Percentiles rank a stretch among this genome's conserved stretches.
phyloP scores from a whole-genome alignment of 176 grass and related monocot species.

The Bolboschoenus planiculmis region DNA sequence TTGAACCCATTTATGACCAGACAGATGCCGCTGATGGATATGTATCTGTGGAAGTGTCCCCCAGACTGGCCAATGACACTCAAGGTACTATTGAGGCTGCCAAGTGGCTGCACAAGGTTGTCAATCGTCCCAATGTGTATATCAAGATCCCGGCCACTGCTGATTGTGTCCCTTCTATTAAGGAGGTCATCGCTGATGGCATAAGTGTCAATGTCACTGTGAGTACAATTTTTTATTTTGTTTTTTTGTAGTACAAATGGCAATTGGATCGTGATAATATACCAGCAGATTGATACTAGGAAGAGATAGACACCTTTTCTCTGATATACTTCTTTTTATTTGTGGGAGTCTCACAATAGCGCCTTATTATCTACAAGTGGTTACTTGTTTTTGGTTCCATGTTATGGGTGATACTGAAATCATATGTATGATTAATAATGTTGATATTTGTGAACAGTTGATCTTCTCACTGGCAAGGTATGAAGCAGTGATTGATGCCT shows the following conservation, averaged over 20 bases:
- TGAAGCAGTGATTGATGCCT: constrained; percentile 96
- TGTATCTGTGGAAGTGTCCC: constrained; percentile 95
- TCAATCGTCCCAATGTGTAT: constrained; percentile 81
- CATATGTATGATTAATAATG: not conserved
- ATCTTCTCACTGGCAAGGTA: constrained; percentile 96
- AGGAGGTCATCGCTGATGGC: constrained; percentile 77
- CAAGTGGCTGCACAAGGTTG: constrained; percentile 87
- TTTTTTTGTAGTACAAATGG: not conserved
- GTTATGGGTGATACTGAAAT: too few relatives aligned
- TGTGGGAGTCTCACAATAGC: not conserved
- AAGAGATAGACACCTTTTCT: not conserved
- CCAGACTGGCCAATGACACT: constrained; percentile 90
- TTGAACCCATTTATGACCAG: constrained; percentile 80
- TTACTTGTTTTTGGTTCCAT: not conserved
- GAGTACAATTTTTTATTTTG: constrained; percentile 29
- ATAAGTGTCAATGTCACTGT: constrained; percentile 99
- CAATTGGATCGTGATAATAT: not conserved
- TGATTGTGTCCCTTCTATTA: constrained; percentile 84
- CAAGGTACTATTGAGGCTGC: constrained; percentile 83
- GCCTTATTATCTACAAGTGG: not conserved
- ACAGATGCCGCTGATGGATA: constrained; percentile 85
- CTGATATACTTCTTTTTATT: not conserved
- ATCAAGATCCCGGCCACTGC: constrained; percentile 98
- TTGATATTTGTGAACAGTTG: constrained; percentile 48
- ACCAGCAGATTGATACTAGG: not conserved